These are phyloP conservation scores for Populus hybrid DNA, from an alignment of 441 rosid species.

Conservation along the genomic window DNA sequence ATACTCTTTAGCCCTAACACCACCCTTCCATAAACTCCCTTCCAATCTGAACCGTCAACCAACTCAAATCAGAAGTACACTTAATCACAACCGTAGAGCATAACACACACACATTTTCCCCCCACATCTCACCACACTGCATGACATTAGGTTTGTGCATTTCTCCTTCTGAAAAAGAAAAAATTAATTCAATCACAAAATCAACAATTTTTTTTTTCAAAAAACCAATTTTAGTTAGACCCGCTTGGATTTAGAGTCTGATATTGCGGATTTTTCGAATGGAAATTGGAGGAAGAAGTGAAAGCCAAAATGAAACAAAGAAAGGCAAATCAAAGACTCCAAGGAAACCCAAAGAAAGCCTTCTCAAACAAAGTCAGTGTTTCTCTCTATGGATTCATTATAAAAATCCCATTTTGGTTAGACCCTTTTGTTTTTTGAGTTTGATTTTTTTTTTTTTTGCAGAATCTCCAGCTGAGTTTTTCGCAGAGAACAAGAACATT, in stretches of 20 bases:
- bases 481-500: conserved; percentile 97
- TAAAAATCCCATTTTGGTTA: neutral
- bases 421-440: neutral
- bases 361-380: conserved; percentile 80
- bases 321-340: conserved; percentile 60
- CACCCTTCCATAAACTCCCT: neutral
- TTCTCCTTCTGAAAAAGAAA: neutral
- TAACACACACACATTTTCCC: neutral
- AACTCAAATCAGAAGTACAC: neutral
- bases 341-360: conserved; percentile 60
- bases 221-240: neutral
- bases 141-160: neutral
- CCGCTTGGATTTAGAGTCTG: neutral
- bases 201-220: too few species aligned
- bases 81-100: neutral
- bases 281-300: conserved; percentile 39
- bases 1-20: neutral
- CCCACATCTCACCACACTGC: neutral
- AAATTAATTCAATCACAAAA: neutral
- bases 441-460: conserved; percentile 20
- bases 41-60: neutral
- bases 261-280: conserved; percentile 1
- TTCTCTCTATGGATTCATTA: conserved; percentile 1
- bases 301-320: conserved; percentile 47
- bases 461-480: conserved; percentile 99